Percentiles rank a stretch among this genome's conserved stretches.
phyloP scores from a whole-genome alignment of 2,329 filamentous ascomycete species.

The Xylariaceae sp. region DNA sequence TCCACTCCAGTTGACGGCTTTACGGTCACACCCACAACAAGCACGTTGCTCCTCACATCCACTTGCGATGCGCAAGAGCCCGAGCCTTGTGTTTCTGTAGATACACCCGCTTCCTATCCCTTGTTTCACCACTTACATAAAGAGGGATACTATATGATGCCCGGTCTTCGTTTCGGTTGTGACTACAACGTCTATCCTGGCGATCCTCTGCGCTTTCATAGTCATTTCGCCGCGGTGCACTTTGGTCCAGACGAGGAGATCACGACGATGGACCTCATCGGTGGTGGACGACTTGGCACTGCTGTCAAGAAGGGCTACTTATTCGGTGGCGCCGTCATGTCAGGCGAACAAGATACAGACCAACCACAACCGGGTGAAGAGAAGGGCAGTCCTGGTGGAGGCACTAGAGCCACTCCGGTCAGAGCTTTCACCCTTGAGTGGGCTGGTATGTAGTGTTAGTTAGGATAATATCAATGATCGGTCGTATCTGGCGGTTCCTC shows the following conservation, averaged over 20 bases:
- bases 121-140: constrained; percentile 78
- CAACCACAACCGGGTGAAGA: neutral
- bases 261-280: constrained; percentile 77
- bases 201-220: constrained; percentile 90
- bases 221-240: constrained; percentile 84
- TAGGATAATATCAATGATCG: too few species aligned
- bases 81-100: constrained; percentile 13
- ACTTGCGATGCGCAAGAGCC: neutral
- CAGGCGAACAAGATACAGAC: neutral
- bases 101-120: constrained; percentile 57
- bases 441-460: constrained; percentile 22
- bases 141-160: constrained; percentile 80
- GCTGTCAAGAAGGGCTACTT: constrained; percentile 95
- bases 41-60: constrained; percentile 27
- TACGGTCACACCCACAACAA: constrained; percentile 38
- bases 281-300: constrained; percentile 82
- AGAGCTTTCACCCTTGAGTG: constrained; percentile 24
- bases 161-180: constrained; percentile 89
- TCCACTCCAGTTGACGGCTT: constrained; percentile 16
- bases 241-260: constrained; percentile 86
- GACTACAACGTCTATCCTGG: constrained; percentile 94
- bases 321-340: constrained; percentile 59
- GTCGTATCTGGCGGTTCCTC: too few species aligned
- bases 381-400: neutral
- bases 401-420: constrained; percentile 12